These are phyloP conservation scores for Calonectria pseudoreteaudii DNA, from an alignment of 2,329 filamentous ascomycete species.

Conservation along the genomic window DNA sequence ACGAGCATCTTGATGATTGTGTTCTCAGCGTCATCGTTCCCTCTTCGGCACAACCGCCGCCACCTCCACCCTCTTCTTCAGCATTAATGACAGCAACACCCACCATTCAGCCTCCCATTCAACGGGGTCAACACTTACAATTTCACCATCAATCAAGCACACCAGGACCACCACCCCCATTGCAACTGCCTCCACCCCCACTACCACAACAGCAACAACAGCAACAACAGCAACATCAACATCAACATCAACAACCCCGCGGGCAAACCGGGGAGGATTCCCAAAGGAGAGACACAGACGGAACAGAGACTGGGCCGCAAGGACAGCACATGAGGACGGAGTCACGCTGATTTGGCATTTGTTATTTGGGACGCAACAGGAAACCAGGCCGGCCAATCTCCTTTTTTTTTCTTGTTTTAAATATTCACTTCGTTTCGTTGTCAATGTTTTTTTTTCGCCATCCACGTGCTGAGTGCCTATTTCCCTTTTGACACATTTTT, in stretches of 20 bases:
- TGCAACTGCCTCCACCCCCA: background rate
- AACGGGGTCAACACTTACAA: background rate
- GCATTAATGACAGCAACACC: background rate
- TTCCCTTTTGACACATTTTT: background rate
- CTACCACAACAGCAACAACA: background rate
- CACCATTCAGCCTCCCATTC: background rate
- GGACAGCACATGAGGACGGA: conserved; percentile 26
- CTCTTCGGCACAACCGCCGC: background rate
- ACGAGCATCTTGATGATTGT: conserved; percentile 87
- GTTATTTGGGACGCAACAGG: background rate
- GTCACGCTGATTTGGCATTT: conserved; percentile 19
- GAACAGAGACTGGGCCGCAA: conserved; percentile 27
- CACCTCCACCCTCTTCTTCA: conserved; percentile 9
- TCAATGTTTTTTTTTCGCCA: background rate
- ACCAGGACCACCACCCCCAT: background rate
- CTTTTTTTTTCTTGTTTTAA: background rate
- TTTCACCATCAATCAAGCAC: conserved; percentile 8
- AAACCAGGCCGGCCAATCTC: conserved; percentile 8
- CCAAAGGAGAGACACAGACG: conserved; percentile 18
- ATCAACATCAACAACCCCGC: background rate
- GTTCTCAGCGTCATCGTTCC: conserved; percentile 70
- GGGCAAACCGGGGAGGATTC: conserved; percentile 2
- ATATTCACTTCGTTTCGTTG: conserved; percentile 10
- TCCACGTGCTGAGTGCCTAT: background rate
- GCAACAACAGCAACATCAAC: background rate